phyloP scores from a whole-genome alignment of 2,329 filamentous ascomycete species.

The Exophiala oligosperma region DNA sequence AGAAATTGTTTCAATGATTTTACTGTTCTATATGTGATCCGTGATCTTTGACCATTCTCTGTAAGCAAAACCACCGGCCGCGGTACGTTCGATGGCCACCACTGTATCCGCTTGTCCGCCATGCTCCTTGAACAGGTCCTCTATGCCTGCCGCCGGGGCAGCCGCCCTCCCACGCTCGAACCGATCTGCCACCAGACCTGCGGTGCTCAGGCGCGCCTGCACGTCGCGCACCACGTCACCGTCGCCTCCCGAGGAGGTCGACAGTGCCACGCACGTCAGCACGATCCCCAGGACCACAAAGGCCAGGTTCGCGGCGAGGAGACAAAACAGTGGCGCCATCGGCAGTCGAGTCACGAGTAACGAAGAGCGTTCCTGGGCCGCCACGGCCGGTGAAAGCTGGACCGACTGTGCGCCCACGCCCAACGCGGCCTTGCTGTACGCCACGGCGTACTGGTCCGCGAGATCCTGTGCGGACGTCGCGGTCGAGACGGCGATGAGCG shows the following conservation, averaged over 20 bases:
- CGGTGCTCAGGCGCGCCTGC: conserved; percentile 16
- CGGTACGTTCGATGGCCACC: not conserved
- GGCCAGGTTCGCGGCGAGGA: not conserved
- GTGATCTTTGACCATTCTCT: not conserved
- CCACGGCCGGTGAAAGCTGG: not conserved
- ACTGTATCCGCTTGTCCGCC: not conserved
- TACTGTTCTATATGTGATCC: not conserved
- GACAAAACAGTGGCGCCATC: not conserved
- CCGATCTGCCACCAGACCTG: conserved; percentile 9
- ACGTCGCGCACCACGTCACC: conserved; percentile 3
- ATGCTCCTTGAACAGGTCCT: conserved; percentile 16
- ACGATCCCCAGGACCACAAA: conserved; percentile 1
- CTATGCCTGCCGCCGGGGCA: not conserved
- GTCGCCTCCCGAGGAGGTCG: conserved; percentile 2
- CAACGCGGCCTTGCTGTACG: conserved; percentile 6
- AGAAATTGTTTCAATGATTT: no score
- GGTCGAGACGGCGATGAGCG: conserved; percentile 1
- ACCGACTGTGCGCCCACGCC: conserved; percentile 6
- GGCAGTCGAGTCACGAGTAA: not conserved
- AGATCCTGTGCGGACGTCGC: not conserved
- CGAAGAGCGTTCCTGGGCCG: not conserved
- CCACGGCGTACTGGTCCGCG: conserved; percentile 7
- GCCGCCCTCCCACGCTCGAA: conserved; percentile 11
- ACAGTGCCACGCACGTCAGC: conserved; percentile 4
- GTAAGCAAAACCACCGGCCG: not conserved